Percentiles rank a stretch among this genome's conserved stretches.
These are phyloP conservation scores for Smittium culicis DNA, from an alignment of 371 early-diverging fungal genomes.

Conservation along the genomic window DNA sequence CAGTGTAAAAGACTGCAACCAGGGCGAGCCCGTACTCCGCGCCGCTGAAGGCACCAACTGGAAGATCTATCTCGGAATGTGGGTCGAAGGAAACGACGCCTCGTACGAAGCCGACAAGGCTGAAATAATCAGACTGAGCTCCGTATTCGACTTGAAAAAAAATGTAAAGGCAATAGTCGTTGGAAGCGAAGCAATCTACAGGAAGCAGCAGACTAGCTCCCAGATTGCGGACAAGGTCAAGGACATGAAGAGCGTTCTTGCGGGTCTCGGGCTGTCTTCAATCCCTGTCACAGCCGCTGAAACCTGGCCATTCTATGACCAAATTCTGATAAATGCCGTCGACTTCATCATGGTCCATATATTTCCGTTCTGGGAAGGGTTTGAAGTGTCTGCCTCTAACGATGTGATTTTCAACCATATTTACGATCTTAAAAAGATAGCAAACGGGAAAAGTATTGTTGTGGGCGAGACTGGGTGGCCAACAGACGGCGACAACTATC, in stretches of 20 bases:
- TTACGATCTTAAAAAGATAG: constrained; percentile 31
- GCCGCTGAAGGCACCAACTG: constrained; percentile 41
- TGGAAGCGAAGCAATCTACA: constrained; percentile 48
- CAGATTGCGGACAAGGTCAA: constrained; percentile 28
- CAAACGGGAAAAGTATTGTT: constrained; percentile 33
- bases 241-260: constrained; percentile 32
- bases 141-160: constrained; percentile 27
- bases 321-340: constrained; percentile 34
- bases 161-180: constrained; percentile 41
- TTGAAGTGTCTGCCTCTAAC: constrained; percentile 34
- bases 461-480: constrained; percentile 57
- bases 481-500: constrained; percentile 36
- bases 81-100: constrained; percentile 38
- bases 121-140: constrained; percentile 33
- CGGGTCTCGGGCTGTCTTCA: constrained; percentile 29
- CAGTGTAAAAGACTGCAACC: constrained; percentile 38
- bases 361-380: constrained; percentile 56
- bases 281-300: constrained; percentile 43
- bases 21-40: constrained; percentile 40
- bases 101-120: constrained; percentile 36
- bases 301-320: constrained; percentile 40
- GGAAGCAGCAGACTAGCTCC: constrained; percentile 31
- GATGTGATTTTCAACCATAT: constrained; percentile 35
- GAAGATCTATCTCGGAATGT: constrained; percentile 44
- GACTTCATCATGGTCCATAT: constrained; percentile 51